Evolutionary conservation across 768 basidiomycete species (phyloP).

Genomic region (Tremella mesenterica): DNA sequence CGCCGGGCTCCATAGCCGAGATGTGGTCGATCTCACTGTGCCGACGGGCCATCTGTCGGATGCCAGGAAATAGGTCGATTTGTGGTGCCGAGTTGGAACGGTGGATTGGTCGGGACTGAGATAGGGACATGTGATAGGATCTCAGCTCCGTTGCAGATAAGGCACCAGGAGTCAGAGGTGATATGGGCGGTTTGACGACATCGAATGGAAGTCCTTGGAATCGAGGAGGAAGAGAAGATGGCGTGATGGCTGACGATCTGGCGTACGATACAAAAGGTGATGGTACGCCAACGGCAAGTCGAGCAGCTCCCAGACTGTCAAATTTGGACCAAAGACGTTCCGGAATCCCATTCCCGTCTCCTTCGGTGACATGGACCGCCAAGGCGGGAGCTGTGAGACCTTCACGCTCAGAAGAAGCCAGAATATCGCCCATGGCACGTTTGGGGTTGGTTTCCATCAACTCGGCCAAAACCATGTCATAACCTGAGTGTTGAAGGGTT

Average conservation of each 20-base stretch:
- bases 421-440: conserved; percentile 20
- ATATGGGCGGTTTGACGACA: neutral
- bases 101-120: neutral
- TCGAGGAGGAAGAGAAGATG: neutral
- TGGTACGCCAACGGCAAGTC: conserved; percentile 2
- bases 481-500: conserved; percentile 13
- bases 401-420: conserved; percentile 16
- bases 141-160: neutral
- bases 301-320: conserved; percentile 14
- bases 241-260: neutral
- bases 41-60: neutral
- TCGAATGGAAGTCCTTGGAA: neutral
- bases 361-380: conserved; percentile 11
- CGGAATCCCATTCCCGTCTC: conserved; percentile 34
- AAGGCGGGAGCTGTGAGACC: conserved; percentile 15
- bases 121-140: neutral
- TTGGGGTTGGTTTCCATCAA: conserved; percentile 15
- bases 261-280: neutral
- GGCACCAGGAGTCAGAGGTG: neutral
- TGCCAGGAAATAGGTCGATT: neutral
- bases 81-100: conserved; percentile 2
- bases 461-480: conserved; percentile 10
- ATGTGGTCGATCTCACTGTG: neutral
- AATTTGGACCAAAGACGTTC: conserved; percentile 27
- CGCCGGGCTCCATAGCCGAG: neutral